These are phyloP conservation scores for Luzula sylvatica DNA, from an alignment of 176 grass and related monocot genomes.

Conservation along the genomic window DNA sequence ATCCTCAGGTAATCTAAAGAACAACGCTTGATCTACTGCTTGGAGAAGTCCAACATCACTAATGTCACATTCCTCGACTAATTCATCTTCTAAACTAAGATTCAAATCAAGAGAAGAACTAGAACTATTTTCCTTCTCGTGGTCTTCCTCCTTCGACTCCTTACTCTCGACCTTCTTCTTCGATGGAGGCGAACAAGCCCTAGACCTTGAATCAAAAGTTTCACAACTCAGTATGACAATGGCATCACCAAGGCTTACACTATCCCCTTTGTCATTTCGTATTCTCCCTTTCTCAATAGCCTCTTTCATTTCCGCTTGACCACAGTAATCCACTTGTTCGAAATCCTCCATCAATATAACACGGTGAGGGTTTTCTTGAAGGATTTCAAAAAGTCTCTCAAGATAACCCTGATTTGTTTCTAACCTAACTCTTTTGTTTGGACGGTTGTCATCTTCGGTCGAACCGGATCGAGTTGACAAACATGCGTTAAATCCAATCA, in stretches of 20 bases:
- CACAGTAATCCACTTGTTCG: conserved; percentile 29
- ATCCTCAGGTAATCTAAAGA: conserved; percentile 49
- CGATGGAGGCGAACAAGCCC: conserved; percentile 31
- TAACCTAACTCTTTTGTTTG: conserved; percentile 33
- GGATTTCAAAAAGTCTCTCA: conserved; percentile 44
- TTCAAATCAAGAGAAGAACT: conserved; percentile 76
- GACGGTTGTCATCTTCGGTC: conserved; percentile 30
- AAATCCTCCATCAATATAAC: conserved; percentile 77
- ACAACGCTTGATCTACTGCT: conserved; percentile 51
- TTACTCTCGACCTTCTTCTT: conserved; percentile 26
- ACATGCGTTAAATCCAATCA: conserved; percentile 22
- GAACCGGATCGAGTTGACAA: conserved; percentile 17
- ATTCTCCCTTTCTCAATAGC: conserved; percentile 55
- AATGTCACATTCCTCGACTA: not conserved
- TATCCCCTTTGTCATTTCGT: conserved; percentile 19
- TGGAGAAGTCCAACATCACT: conserved; percentile 39
- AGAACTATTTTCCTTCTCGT: conserved; percentile 16
- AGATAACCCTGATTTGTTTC: conserved; percentile 10
- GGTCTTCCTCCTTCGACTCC: conserved; percentile 14
- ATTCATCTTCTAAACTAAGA: conserved; percentile 31
- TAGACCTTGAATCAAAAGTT: conserved; percentile 38
- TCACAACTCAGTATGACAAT: conserved; percentile 69
- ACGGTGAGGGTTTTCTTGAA: conserved; percentile 42
- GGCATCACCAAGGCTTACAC: conserved; percentile 51
- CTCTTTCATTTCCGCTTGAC: conserved; percentile 43